phyloP scores from a whole-genome alignment of 306 rosid species.

The Rosa persica region DNA sequence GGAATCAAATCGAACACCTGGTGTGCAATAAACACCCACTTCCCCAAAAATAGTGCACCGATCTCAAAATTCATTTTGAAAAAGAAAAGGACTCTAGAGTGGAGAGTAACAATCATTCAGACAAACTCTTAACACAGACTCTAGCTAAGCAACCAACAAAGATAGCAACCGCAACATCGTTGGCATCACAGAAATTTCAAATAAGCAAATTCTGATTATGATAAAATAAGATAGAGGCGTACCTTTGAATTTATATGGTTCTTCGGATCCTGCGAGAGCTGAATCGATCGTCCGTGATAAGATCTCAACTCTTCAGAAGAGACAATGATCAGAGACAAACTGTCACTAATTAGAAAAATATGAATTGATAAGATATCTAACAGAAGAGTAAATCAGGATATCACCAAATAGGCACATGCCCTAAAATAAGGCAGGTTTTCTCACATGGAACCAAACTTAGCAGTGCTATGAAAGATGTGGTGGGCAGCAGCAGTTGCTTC shows the following conservation, averaged over 20 bases:
- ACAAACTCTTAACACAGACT: too few species aligned
- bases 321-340: neutral
- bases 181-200: neutral
- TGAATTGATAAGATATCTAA: too few species aligned
- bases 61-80: too few species aligned
- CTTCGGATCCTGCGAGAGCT: neutral
- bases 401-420: too few species aligned
- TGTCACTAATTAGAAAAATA: too few species aligned
- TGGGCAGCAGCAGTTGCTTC: constrained; percentile 81
- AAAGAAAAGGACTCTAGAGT: too few species aligned
- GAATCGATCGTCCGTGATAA: neutral
- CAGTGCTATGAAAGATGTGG: constrained; percentile 64
- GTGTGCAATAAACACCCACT: too few species aligned
- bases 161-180: neutral
- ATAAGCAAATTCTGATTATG: neutral
- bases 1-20: too few species aligned
- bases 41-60: too few species aligned
- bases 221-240: neutral
- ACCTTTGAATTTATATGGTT: neutral
- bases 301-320: neutral
- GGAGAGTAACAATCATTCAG: neutral
- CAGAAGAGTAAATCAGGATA: too few species aligned
- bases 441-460: constrained; percentile 42
- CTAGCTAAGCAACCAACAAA: neutral
- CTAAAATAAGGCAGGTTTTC: constrained; percentile 28